Percentiles rank a stretch among this genome's conserved stretches.
Evolutionary conservation across 257 asterid genomes (phyloP).

Genomic region (Rubia yunnanensis): DNA sequence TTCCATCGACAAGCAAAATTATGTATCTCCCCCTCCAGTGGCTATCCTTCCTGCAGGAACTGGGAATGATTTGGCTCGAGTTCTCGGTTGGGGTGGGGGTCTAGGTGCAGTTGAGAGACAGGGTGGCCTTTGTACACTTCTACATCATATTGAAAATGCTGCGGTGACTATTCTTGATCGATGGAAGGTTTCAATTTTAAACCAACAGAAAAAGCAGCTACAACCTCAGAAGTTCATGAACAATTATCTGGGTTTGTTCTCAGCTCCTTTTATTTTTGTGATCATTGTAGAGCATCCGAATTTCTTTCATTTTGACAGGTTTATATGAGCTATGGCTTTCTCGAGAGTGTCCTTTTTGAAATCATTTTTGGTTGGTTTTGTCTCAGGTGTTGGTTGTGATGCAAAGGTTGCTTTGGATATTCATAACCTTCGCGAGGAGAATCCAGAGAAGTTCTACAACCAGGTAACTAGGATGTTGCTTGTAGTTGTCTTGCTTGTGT

Average conservation of each 20-base stretch:
- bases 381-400: conserved; percentile 97
- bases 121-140: conserved; percentile 85
- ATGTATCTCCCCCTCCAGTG: conserved; percentile 98
- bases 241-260: conserved; percentile 82
- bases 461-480: conserved; percentile 41
- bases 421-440: conserved; percentile 96
- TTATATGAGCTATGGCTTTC: background rate
- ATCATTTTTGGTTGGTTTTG: background rate
- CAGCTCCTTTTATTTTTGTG: conserved; percentile 8
- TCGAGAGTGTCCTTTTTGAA: background rate
- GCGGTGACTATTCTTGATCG: conserved; percentile 98
- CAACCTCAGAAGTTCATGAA: conserved; percentile 71
- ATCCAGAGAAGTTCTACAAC: conserved; percentile 96
- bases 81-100: conserved; percentile 97
- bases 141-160: conserved; percentile 88
- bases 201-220: conserved; percentile 58
- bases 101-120: conserved; percentile 97
- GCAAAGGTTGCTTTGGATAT: conserved; percentile 98
- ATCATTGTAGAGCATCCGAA: background rate
- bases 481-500: background rate
- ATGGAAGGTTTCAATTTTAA: conserved; percentile 71
- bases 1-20: conserved; percentile 81
- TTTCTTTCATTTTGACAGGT: background rate
- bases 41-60: conserved; percentile 99
- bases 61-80: conserved; percentile 98